A percentile compares a stretch with the other conserved stretches of the same genome.
Evolutionary conservation across 768 basidiomycete genomes (phyloP).

Genomic region (Psilocybe subaeruginosa): DNA sequence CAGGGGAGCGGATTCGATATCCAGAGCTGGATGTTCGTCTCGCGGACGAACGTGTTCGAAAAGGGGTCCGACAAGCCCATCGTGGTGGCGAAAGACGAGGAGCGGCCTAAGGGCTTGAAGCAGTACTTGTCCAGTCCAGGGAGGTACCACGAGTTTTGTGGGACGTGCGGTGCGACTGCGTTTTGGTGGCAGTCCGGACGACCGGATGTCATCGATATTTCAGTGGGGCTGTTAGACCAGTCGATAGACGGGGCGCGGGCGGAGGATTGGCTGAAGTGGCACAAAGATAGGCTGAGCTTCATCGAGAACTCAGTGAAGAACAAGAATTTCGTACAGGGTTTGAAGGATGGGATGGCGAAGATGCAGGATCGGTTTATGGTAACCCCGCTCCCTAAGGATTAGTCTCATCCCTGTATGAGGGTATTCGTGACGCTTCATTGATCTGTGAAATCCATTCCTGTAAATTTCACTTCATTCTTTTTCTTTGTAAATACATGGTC

Average conservation of each 20-base stretch:
- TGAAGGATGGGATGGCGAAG: constrained; percentile 14
- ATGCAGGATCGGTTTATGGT: neutral
- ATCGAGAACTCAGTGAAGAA: constrained; percentile 13
- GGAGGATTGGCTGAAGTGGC: constrained; percentile 30
- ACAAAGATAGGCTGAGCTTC: constrained; percentile 17
- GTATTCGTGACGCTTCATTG: too few relatives aligned
- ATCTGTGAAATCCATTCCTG: too few relatives aligned
- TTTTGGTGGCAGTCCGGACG: constrained; percentile 29
- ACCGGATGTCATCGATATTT: constrained; percentile 28
- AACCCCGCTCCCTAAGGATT: neutral
- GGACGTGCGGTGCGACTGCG: constrained; percentile 31
- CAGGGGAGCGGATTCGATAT: constrained; percentile 29
- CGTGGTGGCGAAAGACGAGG: constrained; percentile 13
- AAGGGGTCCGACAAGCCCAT: constrained; percentile 16
- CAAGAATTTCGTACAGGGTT: constrained; percentile 6
- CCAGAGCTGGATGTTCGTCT: constrained; percentile 30
- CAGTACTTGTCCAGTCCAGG: constrained; percentile 32
- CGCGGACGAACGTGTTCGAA: constrained; percentile 28
- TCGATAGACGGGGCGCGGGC: constrained; percentile 26
- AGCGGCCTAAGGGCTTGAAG: constrained; percentile 24
- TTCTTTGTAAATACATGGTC: too few relatives aligned
- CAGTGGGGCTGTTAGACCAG: constrained; percentile 31
- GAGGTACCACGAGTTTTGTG: constrained; percentile 30
- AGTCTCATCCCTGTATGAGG: too few relatives aligned
- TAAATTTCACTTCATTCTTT: too few relatives aligned